Evolutionary conservation across 2,329 filamentous ascomycete species (phyloP), one percentile per base, ranked within the genome.

Genomic region (Aspergillus fischeri): DNA sequence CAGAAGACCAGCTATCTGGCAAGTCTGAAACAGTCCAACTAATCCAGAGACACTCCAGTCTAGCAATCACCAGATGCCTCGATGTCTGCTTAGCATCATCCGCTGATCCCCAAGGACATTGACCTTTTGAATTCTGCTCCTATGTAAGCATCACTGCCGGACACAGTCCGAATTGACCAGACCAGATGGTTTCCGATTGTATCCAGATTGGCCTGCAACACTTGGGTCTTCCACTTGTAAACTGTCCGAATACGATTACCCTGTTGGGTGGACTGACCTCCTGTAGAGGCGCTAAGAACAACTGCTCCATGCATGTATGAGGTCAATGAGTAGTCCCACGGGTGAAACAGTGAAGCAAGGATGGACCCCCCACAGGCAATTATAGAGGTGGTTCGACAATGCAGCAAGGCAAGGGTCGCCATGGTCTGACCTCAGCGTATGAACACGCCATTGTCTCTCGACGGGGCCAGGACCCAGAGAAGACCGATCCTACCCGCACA

Each of bases 211-310:
- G 86, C 86, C 1, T 84, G 81, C 28, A 70, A 81, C 2, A 88
- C 67, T 78, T 89, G 0, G 79, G 78, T 0, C 66, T 89, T 1
- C 75, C 81, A 0, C 73, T 82, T 0, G 70, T 70, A 0, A 69
- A 76, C 1, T 66, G 76, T 1, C 29, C 70, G 1, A 86, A 83
- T 60, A 79, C 82, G 0, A 78, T 88, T 21, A 87, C 84, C 0
- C 70, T 89, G 0, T 75, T 89, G 0, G 86, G 86, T 0, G 86
- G 86, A 0, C 65, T 90, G 53, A 89, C 86, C 4, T 86, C 82
- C 0, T 89, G 89, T 57, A 86, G 87, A 0, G 87, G 86, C 0
- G 86, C 87, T 5, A 86, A 86, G 0, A 89, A 89, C 60, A 89
- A 89, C 54, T 89, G 89, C 58, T 86, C 84, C 0, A 84, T 88